A percentile compares a stretch with the other conserved stretches of the same genome.
phyloP scores from a whole-genome alignment of 2,329 filamentous ascomycete species.

The Pyricularia pennisetigena region DNA sequence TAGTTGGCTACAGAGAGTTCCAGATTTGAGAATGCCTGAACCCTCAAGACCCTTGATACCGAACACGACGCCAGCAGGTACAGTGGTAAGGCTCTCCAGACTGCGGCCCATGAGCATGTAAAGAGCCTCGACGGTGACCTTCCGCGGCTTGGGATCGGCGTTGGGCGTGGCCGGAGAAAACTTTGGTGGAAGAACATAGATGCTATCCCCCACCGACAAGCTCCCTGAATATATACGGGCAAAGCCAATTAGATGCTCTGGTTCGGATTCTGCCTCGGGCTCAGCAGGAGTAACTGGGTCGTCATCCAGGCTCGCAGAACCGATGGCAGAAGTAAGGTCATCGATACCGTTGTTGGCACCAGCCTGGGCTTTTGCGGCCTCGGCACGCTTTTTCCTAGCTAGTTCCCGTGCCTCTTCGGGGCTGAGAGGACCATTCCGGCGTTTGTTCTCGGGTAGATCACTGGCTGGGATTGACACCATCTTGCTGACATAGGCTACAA shows the following conservation, averaged over 20 bases:
- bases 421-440: constrained; percentile 60
- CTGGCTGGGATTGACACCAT: constrained; percentile 95
- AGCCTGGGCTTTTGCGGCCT: constrained; percentile 72
- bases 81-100: constrained; percentile 70
- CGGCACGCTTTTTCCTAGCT: constrained; percentile 78
- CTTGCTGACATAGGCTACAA: constrained; percentile 94
- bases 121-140: constrained; percentile 75
- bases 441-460: constrained; percentile 80
- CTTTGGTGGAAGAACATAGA: constrained; percentile 89
- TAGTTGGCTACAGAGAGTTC: constrained; percentile 80
- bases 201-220: constrained; percentile 75
- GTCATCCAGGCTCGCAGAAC: constrained; percentile 1
- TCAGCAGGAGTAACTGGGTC: neutral
- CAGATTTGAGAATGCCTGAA: constrained; percentile 80
- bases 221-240: constrained; percentile 89
- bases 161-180: constrained; percentile 76
- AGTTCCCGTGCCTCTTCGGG: constrained; percentile 86
- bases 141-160: constrained; percentile 62
- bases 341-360: constrained; percentile 39
- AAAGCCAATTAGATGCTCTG: constrained; percentile 89
- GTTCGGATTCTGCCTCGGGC: constrained; percentile 45
- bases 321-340: constrained; percentile 49
- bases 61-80: constrained; percentile 91
- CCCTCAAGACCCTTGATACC: constrained; percentile 89
- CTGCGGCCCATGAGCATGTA: constrained; percentile 95